These are phyloP conservation scores for Chrysanthemum lavandulifolium DNA, from an alignment of 129 eudicot species.

Conservation along the genomic window DNA sequence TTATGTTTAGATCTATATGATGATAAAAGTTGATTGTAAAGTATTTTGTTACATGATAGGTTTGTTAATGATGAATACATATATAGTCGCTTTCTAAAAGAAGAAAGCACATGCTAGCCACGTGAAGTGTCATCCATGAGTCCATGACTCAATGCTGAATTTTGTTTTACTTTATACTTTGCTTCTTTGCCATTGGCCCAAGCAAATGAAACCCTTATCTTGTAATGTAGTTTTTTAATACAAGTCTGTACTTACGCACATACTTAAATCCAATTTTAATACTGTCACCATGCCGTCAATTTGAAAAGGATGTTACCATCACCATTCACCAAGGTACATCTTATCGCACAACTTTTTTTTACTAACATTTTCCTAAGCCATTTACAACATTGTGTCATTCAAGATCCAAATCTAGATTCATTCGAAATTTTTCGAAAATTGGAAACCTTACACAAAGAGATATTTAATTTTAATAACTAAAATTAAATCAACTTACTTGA, in stretches of 20 bases:
- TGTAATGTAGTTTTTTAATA: neutral
- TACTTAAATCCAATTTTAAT: neutral
- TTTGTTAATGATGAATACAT: neutral
- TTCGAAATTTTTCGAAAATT: neutral
- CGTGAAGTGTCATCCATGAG: slow-evolving; percentile 23
- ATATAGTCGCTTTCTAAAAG: slow-evolving; percentile 31
- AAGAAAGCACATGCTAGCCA: slow-evolving; percentile 29
- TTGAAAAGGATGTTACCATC: slow-evolving; percentile 17
- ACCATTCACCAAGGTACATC: slow-evolving; percentile 5
- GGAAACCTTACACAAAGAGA: no score
- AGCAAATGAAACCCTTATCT: slow-evolving; percentile 16
- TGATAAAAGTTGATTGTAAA: no score
- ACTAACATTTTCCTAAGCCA: neutral
- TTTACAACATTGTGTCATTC: neutral
- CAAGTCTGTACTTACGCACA: slow-evolving; percentile 5
- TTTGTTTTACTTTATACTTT: slow-evolving; percentile 22
- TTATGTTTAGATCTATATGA: no score
- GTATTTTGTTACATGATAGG: neutral
- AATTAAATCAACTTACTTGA: neutral
- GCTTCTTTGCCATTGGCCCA: slow-evolving; percentile 28
- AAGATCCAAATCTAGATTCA: neutral
- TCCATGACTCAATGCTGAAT: slow-evolving; percentile 2
- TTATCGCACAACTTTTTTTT: neutral
- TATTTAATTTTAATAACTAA: neutral
- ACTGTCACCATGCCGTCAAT: slow-evolving; percentile 10